These are phyloP conservation scores for Xylaria sp. DNA, from an alignment of 2,329 filamentous ascomycete species.

Conservation along the genomic window DNA sequence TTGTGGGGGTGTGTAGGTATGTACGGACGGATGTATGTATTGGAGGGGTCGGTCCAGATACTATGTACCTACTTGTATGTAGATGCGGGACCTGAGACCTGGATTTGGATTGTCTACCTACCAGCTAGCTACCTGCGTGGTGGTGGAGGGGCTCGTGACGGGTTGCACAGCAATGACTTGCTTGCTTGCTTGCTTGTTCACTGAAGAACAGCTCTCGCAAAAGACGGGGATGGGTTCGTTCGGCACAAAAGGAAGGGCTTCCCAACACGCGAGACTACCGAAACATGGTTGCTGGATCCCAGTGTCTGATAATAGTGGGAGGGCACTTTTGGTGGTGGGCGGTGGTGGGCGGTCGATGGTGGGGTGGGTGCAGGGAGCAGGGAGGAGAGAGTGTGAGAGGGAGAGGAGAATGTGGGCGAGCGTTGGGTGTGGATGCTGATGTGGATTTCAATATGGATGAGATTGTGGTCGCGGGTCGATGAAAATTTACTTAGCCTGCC, in stretches of 20 bases:
- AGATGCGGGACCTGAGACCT: conserved; percentile 21
- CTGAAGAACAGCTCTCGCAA: conserved; percentile 1
- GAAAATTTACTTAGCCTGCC: conserved; percentile 30
- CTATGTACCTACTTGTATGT: background rate
- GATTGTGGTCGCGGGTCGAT: conserved; percentile 20
- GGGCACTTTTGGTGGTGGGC: background rate
- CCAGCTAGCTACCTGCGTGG: conserved; percentile 11
- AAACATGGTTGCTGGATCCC: conserved; percentile 25
- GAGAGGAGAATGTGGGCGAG: background rate
- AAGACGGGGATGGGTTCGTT: background rate
- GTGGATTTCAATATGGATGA: background rate
- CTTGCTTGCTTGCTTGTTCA: background rate
- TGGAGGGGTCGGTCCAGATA: conserved; percentile 14
- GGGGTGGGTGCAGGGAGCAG: background rate
- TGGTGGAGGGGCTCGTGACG: conserved; percentile 12
- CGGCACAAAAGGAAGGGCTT: conserved; percentile 25
- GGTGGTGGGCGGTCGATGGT: conserved; percentile 15
- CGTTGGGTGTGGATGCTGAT: background rate
- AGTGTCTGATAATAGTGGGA: conserved; percentile 23
- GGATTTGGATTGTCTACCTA: background rate
- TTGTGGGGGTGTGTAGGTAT: background rate
- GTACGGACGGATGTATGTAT: background rate
- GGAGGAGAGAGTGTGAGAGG: background rate
- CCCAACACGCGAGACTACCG: conserved; percentile 26
- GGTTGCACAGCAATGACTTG: conserved; percentile 19